phyloP scores from a whole-genome alignment of 1,284 basidiomycete genomes.

The Ganoderma multipileum region DNA sequence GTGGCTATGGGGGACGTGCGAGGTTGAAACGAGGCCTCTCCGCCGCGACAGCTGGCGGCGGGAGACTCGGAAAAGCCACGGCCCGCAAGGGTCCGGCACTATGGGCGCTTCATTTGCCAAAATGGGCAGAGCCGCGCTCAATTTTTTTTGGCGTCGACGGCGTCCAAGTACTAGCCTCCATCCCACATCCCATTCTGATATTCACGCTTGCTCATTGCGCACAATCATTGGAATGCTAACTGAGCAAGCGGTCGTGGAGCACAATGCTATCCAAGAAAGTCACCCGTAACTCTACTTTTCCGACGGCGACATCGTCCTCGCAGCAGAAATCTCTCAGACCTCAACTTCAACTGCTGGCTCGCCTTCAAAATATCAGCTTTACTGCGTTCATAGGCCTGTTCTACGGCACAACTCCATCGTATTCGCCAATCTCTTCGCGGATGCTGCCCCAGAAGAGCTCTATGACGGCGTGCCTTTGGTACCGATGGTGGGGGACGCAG shows the following conservation, averaged over 20 bases:
- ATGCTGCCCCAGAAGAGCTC: background rate
- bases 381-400: background rate
- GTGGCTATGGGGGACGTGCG: too few relatives aligned
- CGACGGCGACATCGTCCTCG: background rate
- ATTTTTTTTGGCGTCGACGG: too few relatives aligned
- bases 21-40: too few relatives aligned
- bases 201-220: background rate
- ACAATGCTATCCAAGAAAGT: background rate
- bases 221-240: background rate
- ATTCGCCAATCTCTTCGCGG: background rate
- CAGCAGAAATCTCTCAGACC: background rate
- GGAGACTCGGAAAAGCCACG: too few relatives aligned
- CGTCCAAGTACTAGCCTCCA: too few relatives aligned
- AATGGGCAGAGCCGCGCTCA: background rate
- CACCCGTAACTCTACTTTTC: background rate
- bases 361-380: background rate
- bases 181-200: background rate
- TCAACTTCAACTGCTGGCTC: background rate
- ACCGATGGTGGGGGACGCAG: background rate
- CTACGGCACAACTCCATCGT: background rate
- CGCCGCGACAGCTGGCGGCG: too few relatives aligned
- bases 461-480: slow-evolving; percentile 3
- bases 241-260: background rate
- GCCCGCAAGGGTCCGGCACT: background rate
- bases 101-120: background rate